Evolutionary conservation across 2,329 filamentous ascomycete genomes (phyloP).

Genomic region (Talaromyces sp.): DNA sequence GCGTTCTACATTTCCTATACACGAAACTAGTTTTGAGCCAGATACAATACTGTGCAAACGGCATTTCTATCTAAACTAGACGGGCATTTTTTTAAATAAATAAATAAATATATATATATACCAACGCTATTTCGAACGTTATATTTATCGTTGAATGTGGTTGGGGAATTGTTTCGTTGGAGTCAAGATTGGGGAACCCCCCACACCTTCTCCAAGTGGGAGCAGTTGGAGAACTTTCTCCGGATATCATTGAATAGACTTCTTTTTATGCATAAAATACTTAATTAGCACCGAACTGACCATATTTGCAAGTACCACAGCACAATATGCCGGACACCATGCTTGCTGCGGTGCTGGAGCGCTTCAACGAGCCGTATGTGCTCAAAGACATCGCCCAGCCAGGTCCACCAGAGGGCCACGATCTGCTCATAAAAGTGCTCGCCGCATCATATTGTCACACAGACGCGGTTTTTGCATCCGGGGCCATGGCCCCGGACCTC

Average conservation of each 20-base stretch:
- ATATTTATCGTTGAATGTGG: not conserved
- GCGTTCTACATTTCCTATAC: not conserved
- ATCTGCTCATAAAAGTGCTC: constrained; percentile 43
- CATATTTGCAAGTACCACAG: not conserved
- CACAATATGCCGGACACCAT: constrained; percentile 8
- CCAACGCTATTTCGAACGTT: no score
- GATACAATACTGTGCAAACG: not conserved
- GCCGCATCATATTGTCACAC: constrained; percentile 48
- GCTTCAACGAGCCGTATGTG: constrained; percentile 18
- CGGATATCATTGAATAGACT: not conserved
- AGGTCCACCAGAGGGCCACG: constrained; percentile 40
- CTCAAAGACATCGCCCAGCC: constrained; percentile 21
- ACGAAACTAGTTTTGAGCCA: not conserved
- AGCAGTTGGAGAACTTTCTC: not conserved
- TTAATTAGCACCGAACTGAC: not conserved
- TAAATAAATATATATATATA: no score
- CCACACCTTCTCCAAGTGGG: not conserved
- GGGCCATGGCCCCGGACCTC: constrained; percentile 30
- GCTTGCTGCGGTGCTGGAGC: constrained; percentile 18
- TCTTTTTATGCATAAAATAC: not conserved
- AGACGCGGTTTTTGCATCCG: constrained; percentile 33
- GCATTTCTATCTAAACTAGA: no score
- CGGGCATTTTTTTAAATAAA: no score
- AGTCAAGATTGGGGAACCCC: not conserved
- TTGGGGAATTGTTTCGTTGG: not conserved